phyloP scores from a whole-genome alignment of 495 filamentous ascomycete species.

The Podospora conica region DNA sequence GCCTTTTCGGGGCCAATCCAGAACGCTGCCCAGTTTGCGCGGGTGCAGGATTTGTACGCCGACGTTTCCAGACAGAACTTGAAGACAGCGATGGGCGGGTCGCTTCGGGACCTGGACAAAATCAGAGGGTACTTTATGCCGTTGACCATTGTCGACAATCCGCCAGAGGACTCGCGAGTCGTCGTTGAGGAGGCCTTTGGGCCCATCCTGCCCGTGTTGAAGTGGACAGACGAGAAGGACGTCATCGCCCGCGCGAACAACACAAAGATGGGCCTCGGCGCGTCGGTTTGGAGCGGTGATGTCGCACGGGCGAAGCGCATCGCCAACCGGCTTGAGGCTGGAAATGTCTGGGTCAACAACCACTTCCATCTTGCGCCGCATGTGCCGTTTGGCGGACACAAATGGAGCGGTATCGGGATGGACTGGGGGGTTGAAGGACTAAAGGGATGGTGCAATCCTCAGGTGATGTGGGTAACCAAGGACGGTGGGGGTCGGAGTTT shows the following conservation, averaged over 20 bases:
- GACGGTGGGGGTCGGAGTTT: neutral
- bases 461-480: conserved; percentile 22
- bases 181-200: conserved; percentile 43
- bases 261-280: conserved; percentile 46
- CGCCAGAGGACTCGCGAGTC: conserved; percentile 35
- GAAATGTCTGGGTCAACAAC: conserved; percentile 53
- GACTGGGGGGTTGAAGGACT: conserved; percentile 49
- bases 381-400: conserved; percentile 50
- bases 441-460: conserved; percentile 45
- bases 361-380: conserved; percentile 34
- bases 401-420: conserved; percentile 52
- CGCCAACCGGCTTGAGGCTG: conserved; percentile 44
- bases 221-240: conserved; percentile 48
- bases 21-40: conserved; percentile 53
- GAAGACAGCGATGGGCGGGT: conserved; percentile 17
- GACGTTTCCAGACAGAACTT: conserved; percentile 36
- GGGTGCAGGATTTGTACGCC: conserved; percentile 39
- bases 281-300: conserved; percentile 48
- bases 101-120: neutral
- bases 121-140: conserved; percentile 34
- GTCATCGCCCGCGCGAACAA: conserved; percentile 49
- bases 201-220: conserved; percentile 50
- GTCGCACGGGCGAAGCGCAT: conserved; percentile 42
- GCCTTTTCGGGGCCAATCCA: conserved; percentile 51
- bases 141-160: conserved; percentile 40